Evolutionary conservation across 139 green algal species (phyloP), one percentile per base, ranked within the genome.

Genomic region (Pseudopediastrum boryanum): DNA sequence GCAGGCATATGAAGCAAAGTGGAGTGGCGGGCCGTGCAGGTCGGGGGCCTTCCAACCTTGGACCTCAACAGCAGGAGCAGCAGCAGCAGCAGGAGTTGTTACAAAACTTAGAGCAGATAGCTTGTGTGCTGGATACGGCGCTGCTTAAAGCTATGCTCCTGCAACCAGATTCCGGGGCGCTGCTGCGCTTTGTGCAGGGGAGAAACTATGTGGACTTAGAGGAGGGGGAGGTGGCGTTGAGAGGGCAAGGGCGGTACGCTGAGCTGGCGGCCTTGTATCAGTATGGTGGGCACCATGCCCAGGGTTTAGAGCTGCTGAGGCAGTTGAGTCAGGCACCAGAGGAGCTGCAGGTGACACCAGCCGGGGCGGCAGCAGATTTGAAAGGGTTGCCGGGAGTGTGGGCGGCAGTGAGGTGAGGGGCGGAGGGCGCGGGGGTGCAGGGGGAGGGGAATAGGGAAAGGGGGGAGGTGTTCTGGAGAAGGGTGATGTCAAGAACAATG

Each of bases 231-330:
- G 16, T 69, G 35, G 73, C 75, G 1, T 56, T 91, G 51, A 23
- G 44, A 9, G 67, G 42, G 25, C 31, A 27, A 3, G 90, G 93
- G 21, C 85, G 88, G 31, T 98, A 95, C 80, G 88, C 89, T 36
- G 94, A 98, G 88, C 89, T 98, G 52, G 89, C 94, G 21, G 89
- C 89, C 16, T 72, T 98, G 76, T 96, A 94, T 79, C 88, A 91
- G 70, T 84, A 69, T 38, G 72, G 86, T 43, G 80, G 80, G 10
- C 71, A 69, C 42, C 88, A 94, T 66, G 58, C 10, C 43, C 36
- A 89, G 35, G 93, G 90, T 1, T 77, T 97, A 68, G 85, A 92
- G 42, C 84, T 97, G 58, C 82, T 97, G 72, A 75, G 85, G 10
- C 44, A 63, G 25, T 80, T 95, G 38, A 93, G 87, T 38, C 82